A percentile compares a stretch with the other conserved stretches of the same genome.
Evolutionary conservation across 2,329 filamentous ascomycete genomes (phyloP).

Genomic region (Diplodia scrobiculata): DNA sequence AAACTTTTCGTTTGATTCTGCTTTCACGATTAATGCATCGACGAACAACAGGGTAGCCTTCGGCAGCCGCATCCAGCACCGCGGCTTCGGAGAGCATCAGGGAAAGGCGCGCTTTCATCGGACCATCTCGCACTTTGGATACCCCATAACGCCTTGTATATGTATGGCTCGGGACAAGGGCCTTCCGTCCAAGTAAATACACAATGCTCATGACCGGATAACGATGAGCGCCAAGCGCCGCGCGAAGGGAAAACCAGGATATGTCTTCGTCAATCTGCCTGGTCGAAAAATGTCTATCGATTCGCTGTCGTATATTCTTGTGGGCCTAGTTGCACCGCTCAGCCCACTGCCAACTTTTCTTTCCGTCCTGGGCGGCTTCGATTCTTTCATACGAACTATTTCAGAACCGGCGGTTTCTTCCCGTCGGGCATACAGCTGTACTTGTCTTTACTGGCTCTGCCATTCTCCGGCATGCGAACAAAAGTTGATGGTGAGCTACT

Average conservation of each 20-base stretch:
- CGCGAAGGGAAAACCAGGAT: background rate
- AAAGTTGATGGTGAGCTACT: background rate
- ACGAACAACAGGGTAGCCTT: background rate
- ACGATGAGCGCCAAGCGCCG: slow-evolving; percentile 13
- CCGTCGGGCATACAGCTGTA: background rate
- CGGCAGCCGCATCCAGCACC: slow-evolving; percentile 4
- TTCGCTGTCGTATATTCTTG: slow-evolving; percentile 8
- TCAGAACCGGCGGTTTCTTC: background rate
- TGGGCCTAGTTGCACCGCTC: background rate
- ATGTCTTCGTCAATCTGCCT: background rate
- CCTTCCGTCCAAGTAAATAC: slow-evolving; percentile 20
- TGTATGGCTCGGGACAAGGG: slow-evolving; percentile 14
- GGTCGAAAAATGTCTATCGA: background rate
- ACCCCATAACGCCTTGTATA: slow-evolving; percentile 20
- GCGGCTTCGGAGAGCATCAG: slow-evolving; percentile 5
- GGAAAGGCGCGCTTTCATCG: slow-evolving; percentile 13
- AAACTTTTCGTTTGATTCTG: slow-evolving; percentile 3
- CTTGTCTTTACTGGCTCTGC: background rate
- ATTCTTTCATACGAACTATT: background rate
- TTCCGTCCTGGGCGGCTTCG: slow-evolving; percentile 1
- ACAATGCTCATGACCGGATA: slow-evolving; percentile 6
- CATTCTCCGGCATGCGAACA: slow-evolving; percentile 2
- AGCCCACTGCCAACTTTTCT: background rate
- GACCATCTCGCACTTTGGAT: slow-evolving; percentile 17
- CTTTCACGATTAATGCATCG: slow-evolving; percentile 21